Evolutionary conservation across 257 asterid species (phyloP).

Genomic region (Catharanthus roseus): DNA sequence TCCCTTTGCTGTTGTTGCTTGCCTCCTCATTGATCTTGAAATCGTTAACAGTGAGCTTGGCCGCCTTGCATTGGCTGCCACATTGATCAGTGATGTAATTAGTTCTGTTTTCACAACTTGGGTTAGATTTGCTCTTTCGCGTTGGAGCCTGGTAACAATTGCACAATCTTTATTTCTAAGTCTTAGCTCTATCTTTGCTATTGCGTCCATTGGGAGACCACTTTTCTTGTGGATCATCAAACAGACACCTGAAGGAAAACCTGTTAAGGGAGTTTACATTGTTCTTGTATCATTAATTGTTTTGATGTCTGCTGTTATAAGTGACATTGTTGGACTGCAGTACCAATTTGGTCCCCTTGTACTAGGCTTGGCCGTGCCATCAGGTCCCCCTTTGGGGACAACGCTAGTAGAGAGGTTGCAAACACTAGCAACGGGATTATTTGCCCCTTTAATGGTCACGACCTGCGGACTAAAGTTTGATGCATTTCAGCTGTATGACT

Average conservation of each 20-base stretch:
- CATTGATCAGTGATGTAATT: conserved; percentile 56
- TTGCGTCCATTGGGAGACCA: conserved; percentile 48
- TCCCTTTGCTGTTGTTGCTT: conserved; percentile 75
- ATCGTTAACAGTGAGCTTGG: conserved; percentile 88
- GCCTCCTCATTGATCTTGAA: conserved; percentile 69
- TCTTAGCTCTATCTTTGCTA: conserved; percentile 22
- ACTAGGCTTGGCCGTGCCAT: conserved; percentile 56
- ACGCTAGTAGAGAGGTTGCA: conserved; percentile 56
- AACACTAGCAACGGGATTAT: conserved; percentile 45
- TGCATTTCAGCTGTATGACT: conserved; percentile 34
- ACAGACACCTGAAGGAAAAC: conserved; percentile 33
- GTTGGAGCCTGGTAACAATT: conserved; percentile 7
- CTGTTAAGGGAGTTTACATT: conserved; percentile 38
- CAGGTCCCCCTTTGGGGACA: conserved; percentile 75
- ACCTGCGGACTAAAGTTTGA: conserved; percentile 56
- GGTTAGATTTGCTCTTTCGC: background rate
- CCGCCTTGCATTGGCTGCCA: conserved; percentile 68
- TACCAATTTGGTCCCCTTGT: conserved; percentile 60
- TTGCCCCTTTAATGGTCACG: conserved; percentile 55
- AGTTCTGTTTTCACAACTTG: conserved; percentile 29
- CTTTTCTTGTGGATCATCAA: conserved; percentile 40
- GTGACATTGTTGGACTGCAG: conserved; percentile 50
- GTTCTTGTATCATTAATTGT: conserved; percentile 35
- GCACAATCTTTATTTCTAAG: conserved; percentile 30
- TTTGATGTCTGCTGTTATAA: conserved; percentile 34